Evolutionary conservation across 2,329 filamentous ascomycete species (phyloP).

Genomic region (Paraphoma sp.): DNA sequence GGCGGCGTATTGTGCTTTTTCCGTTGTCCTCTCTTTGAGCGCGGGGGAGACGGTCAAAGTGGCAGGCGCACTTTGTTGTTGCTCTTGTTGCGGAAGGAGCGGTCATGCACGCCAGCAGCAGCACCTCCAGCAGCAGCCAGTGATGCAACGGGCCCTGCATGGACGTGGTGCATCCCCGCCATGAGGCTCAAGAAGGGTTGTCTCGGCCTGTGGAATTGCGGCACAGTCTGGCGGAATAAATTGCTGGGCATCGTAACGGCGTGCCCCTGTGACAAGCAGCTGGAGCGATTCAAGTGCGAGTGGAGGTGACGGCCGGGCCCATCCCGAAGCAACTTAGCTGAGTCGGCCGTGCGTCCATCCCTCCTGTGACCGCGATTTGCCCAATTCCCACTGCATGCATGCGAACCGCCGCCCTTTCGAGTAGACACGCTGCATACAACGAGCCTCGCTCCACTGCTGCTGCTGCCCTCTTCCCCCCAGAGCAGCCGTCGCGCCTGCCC

Average conservation of each 20-base stretch:
- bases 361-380: conserved; percentile 19
- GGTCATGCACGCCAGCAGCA: background rate
- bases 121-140: too few species aligned
- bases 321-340: conserved; percentile 18
- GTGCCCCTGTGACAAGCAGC: conserved; percentile 12
- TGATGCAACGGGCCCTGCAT: background rate
- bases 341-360: conserved; percentile 17
- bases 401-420: conserved; percentile 4
- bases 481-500: background rate
- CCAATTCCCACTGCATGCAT: conserved; percentile 9
- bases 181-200: background rate
- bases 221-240: conserved; percentile 4
- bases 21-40: conserved; percentile 12
- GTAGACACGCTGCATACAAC: background rate
- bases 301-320: conserved; percentile 11
- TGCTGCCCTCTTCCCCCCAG: background rate
- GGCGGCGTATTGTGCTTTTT: conserved; percentile 14
- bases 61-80: background rate
- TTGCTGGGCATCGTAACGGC: conserved; percentile 11
- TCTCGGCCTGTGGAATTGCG: background rate
- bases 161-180: background rate
- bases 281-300: background rate
- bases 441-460: background rate
- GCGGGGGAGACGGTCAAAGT: conserved; percentile 5
- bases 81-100: background rate